Percentiles rank a stretch among this genome's conserved stretches.
phyloP scores from a whole-genome alignment of 441 rosid species.

The Adansonia madagascariensis region DNA sequence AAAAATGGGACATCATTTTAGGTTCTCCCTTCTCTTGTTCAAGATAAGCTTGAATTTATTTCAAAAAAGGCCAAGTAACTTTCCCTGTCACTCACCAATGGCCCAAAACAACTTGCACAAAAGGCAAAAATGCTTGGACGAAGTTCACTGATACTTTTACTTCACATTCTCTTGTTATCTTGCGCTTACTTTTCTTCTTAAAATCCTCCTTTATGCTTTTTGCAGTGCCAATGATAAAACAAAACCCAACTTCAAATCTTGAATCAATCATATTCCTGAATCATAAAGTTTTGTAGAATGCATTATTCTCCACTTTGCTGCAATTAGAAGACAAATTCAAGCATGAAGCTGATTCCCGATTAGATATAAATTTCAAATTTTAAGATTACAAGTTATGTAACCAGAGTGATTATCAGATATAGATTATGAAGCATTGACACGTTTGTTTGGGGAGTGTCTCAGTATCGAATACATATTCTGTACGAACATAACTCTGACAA shows the following conservation, averaged over 20 bases:
- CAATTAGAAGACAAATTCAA: not conserved
- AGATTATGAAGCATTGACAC: too few relatives aligned
- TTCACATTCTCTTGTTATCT: conserved; percentile 23
- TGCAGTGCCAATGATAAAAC: conserved; percentile 25
- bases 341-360: not conserved
- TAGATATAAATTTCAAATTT: not conserved
- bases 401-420: too few relatives aligned
- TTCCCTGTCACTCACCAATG: conserved; percentile 29
- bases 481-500: too few relatives aligned
- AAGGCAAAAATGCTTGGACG: conserved; percentile 9
- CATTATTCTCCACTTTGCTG: not conserved
- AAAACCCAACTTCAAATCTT: not conserved
- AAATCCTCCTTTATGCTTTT: conserved; percentile 5
- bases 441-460: too few relatives aligned
- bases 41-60: conserved; percentile 29
- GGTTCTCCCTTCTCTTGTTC: not conserved
- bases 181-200: conserved; percentile 5
- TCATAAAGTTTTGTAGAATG: not conserved
- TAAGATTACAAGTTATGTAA: too few relatives aligned
- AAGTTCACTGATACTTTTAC: not conserved
- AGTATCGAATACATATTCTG: too few relatives aligned
- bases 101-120: conserved; percentile 27
- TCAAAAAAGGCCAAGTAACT: conserved; percentile 18
- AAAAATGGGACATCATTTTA: not conserved
- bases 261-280: too few relatives aligned